Base-by-base conservation (phyloP, 352 stramenopile species). In the Globisporangium mamillatum region DNA sequence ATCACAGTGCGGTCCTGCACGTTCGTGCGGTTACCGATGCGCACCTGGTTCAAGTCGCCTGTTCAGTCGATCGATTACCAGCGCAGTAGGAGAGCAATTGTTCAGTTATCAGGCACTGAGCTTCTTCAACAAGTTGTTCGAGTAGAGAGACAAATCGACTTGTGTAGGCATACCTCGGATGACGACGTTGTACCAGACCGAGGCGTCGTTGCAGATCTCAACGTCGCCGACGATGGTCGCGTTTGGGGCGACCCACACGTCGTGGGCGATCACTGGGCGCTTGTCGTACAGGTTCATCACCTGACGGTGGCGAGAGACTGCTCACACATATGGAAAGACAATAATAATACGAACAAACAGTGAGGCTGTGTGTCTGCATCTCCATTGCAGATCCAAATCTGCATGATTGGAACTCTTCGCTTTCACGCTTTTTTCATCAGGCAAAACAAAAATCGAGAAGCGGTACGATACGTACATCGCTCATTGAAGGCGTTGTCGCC, bases 1-100 rank as follows among this genome's bases (percentile, higher is more conserved):
- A 99, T 96, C 61, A 99, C 93, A 60, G 91, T 96, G 63, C 90
- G 91, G 84, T 99, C 97, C 85, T 99, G 97, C 61, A 99, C 90
- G 79, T 99, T 99, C 38, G 95, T 98, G 61, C 93, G 89, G 79
- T 98, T 97, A 60, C 95, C 96, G 70, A 99, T 97, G 72, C 92
- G 96, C 53, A 98, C 92, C 69, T 91, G 86, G 78, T 96, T 97
- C 52, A 95, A 71, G 80, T 97, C 90, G 63, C 90, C 81, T 86
- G 72, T 58, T 62, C 14, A 62, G 8, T 29, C 34, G n/a, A 22
- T 29, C 34, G n/a, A 24, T 50, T n/a, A 50, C n/a, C 18, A 70
- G 1, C 12, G 10, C 20, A n/a, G 46, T 29, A 8, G 57, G 9
- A 32, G 44, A 64, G 50, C 10, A 9, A 25, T 12, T 25, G 25